phyloP scores from a whole-genome alignment of 805 yeast genomes.

The Schwanniomyces vanrijiae region DNA sequence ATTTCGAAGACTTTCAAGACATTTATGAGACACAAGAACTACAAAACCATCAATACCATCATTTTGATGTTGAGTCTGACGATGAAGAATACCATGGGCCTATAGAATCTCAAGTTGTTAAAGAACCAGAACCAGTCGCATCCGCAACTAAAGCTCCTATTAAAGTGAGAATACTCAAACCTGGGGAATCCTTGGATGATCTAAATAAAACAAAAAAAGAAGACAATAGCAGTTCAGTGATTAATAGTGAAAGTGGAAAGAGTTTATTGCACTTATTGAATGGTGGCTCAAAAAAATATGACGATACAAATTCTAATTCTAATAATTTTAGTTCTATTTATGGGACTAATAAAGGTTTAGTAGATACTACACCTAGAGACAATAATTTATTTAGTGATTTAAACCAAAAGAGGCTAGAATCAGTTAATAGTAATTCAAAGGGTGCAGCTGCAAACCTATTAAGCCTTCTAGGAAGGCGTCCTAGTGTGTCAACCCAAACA shows the following conservation, averaged over 20 bases:
- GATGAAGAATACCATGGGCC: conserved; percentile 24
- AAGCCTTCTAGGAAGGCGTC: conserved; percentile 9
- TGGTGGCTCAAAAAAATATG: conserved; percentile 1
- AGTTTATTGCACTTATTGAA: conserved; percentile 22
- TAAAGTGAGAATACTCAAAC: conserved; percentile 26
- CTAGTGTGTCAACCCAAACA: conserved; percentile 1
- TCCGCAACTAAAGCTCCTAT: conserved; percentile 7
- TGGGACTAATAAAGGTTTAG: neutral
- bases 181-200: conserved; percentile 23
- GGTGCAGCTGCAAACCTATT: conserved; percentile 14
- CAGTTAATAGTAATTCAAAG: neutral
- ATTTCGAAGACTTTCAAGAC: conserved; percentile 34
- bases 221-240: neutral
- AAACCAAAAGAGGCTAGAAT: neutral
- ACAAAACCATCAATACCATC: conserved; percentile 7
- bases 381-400: neutral
- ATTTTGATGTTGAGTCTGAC: conserved; percentile 35
- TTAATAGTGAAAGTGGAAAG: conserved; percentile 13
- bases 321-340: conserved; percentile 3
- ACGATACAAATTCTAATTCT: neutral
- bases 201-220: conserved; percentile 2
- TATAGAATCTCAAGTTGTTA: neutral
- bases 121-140: neutral
- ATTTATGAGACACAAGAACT: conserved; percentile 29
- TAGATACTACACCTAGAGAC: neutral